These are phyloP conservation scores for Nitzschia sp. DNA, from an alignment of 108 stramenopile species.

Conservation along the genomic window DNA sequence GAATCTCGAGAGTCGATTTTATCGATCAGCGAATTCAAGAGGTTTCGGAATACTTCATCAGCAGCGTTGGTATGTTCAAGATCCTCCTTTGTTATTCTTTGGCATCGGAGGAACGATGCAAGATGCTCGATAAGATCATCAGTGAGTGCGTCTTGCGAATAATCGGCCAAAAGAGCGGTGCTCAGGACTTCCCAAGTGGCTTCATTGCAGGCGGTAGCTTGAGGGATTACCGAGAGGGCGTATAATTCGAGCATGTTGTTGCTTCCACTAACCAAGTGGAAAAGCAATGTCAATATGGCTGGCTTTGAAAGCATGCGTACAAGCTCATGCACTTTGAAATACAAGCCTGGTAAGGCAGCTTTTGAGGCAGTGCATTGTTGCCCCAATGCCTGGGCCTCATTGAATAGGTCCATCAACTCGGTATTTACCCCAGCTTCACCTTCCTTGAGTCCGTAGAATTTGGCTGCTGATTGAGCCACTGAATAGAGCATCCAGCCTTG, in stretches of 20 bases:
- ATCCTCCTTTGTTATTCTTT: constrained; percentile 41
- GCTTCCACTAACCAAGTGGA: constrained; percentile 42
- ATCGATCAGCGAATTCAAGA: constrained; percentile 16
- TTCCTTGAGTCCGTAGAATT: constrained; percentile 39
- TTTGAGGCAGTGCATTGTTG: constrained; percentile 12
- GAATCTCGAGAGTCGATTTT: constrained; percentile 7
- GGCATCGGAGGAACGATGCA: constrained; percentile 30
- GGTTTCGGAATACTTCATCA: constrained; percentile 15
- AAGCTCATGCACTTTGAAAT: constrained; percentile 39
- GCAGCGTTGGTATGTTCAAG: constrained; percentile 21
- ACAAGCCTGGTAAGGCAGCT: constrained; percentile 18
- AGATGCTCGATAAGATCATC: constrained; percentile 27
- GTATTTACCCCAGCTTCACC: constrained; percentile 40
- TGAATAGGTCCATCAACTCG: constrained; percentile 41
- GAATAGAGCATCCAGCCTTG: constrained; percentile 60
- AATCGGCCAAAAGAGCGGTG: constrained; percentile 18
- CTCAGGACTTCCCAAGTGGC: constrained; percentile 12
- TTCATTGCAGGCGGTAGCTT: constrained; percentile 33
- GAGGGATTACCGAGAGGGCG: constrained; percentile 45
- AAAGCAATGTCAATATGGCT: constrained; percentile 56
- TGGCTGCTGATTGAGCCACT: constrained; percentile 48
- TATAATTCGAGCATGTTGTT: constrained; percentile 47
- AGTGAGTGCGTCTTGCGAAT: neutral
- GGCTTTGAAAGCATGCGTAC: constrained; percentile 51
- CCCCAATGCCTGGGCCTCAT: constrained; percentile 24